These are phyloP conservation scores for Colletotrichum zoysiae DNA, from an alignment of 2,329 filamentous ascomycete genomes.

Conservation along the genomic window DNA sequence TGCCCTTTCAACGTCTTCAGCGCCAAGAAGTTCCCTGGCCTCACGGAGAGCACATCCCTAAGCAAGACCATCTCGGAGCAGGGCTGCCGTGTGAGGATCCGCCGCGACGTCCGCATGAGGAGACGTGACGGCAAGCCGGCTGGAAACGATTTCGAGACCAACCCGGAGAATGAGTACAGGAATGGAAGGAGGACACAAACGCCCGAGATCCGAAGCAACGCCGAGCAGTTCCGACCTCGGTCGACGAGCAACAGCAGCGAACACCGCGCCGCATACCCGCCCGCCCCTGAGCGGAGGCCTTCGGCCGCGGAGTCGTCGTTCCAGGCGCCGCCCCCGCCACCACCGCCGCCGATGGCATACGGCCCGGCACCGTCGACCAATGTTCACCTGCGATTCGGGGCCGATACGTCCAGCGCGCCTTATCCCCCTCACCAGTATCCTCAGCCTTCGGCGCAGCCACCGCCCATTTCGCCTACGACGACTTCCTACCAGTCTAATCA, in stretches of 20 bases:
- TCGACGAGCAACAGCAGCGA: slow-evolving; percentile 72
- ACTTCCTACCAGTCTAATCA: slow-evolving; percentile 51
- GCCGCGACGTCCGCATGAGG: slow-evolving; percentile 93
- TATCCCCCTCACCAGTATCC: slow-evolving; percentile 54
- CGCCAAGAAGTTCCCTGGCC: slow-evolving; percentile 97
- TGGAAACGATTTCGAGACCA: slow-evolving; percentile 64
- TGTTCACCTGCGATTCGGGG: slow-evolving; percentile 53
- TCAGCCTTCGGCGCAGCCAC: slow-evolving; percentile 49
- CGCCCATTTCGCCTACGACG: slow-evolving; percentile 51
- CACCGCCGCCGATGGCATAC: slow-evolving; percentile 49
- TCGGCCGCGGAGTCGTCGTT: slow-evolving; percentile 63
- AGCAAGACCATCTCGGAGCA: slow-evolving; percentile 96
- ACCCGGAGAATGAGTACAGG: slow-evolving; percentile 72
- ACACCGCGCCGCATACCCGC: slow-evolving; percentile 57
- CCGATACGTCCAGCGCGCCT: slow-evolving; percentile 50
- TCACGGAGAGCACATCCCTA: slow-evolving; percentile 88
- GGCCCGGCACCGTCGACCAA: slow-evolving; percentile 45
- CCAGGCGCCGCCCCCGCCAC: slow-evolving; percentile 52
- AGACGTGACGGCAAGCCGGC: slow-evolving; percentile 79
- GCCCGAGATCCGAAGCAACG: slow-evolving; percentile 41
- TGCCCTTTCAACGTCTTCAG: slow-evolving; percentile 89
- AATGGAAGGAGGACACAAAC: slow-evolving; percentile 51
- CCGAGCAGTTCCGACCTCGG: slow-evolving; percentile 60
- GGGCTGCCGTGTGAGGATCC: slow-evolving; percentile 94
- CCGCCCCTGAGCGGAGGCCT: slow-evolving; percentile 57